phyloP scores from a whole-genome alignment of 2,329 filamentous ascomycete genomes.

The Curvularia lunata region DNA sequence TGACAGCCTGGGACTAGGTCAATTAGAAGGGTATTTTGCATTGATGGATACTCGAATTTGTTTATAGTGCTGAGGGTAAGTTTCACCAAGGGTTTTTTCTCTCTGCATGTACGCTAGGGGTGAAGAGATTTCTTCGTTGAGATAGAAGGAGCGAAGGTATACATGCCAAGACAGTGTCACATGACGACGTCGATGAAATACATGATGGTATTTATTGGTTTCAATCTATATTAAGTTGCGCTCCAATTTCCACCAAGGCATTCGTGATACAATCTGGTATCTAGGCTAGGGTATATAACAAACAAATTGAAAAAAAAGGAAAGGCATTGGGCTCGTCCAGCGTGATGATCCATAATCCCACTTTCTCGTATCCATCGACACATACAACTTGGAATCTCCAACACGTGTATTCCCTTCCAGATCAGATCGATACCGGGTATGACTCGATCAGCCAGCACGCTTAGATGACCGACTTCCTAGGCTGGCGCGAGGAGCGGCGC shows the following conservation, averaged over 20 bases:
- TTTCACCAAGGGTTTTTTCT: background rate
- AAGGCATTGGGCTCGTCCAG: background rate
- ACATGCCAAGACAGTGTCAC: background rate
- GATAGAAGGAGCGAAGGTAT: background rate
- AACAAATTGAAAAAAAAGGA: background rate
- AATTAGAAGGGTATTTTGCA: background rate
- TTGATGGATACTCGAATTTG: background rate
- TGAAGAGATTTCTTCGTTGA: background rate
- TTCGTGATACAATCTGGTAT: background rate
- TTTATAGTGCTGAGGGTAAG: background rate
- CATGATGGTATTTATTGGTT: background rate
- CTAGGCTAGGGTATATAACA: slow-evolving; percentile 5
- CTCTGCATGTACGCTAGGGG: background rate
- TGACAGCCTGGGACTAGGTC: background rate
- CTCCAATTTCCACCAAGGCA: background rate
- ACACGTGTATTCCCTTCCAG: too few species aligned
- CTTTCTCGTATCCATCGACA: background rate
- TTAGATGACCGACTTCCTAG: slow-evolving; percentile 1
- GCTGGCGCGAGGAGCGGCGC: background rate
- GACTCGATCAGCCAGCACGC: background rate
- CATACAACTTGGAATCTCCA: background rate
- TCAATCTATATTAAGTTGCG: background rate
- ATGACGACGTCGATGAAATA: background rate
- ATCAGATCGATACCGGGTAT: too few species aligned
- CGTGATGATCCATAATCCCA: background rate